Percentiles rank a stretch among this genome's conserved stretches.
These are phyloP conservation scores for Zygosaccharomyces pseudobailii DNA, from an alignment of 1,139 yeast genomes.

Conservation along the genomic window DNA sequence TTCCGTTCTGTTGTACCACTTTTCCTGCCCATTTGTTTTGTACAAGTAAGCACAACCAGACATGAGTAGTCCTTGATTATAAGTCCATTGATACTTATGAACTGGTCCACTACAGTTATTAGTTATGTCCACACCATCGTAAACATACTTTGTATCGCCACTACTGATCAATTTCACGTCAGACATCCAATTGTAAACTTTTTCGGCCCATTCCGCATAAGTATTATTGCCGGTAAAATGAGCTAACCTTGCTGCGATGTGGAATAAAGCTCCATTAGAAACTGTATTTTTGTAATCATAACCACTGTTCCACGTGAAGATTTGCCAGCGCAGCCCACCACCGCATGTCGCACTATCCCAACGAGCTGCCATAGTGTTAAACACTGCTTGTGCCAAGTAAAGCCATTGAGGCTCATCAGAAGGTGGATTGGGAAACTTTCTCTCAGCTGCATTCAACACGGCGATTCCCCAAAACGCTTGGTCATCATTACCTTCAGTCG, in stretches of 20 bases:
- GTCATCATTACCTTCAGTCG: slow-evolving; percentile 98
- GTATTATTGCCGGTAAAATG: slow-evolving; percentile 71
- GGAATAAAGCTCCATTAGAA: slow-evolving; percentile 86
- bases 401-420: slow-evolving; percentile 63
- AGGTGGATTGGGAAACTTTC: slow-evolving; percentile 76
- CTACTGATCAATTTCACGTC: slow-evolving; percentile 53
- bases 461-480: slow-evolving; percentile 97
- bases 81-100: slow-evolving; percentile 73
- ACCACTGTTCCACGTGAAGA: slow-evolving; percentile 91
- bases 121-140: slow-evolving; percentile 73
- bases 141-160: slow-evolving; percentile 47
- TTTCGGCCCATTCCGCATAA: slow-evolving; percentile 76
- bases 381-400: slow-evolving; percentile 70
- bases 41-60: slow-evolving; percentile 81
- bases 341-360: slow-evolving; percentile 75
- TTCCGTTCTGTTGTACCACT: slow-evolving; percentile 62
- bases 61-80: slow-evolving; percentile 77
- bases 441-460: slow-evolving; percentile 85
- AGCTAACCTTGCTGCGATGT: slow-evolving; percentile 80
- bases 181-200: slow-evolving; percentile 76
- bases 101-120: slow-evolving; percentile 54
- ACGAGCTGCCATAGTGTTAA: slow-evolving; percentile 82
- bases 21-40: slow-evolving; percentile 61
- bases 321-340: slow-evolving; percentile 97
- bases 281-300: slow-evolving; percentile 89